Conservation (phyloP, 2,329 filamentous ascomycete species). For the Sphaceloma murrayae region DNA sequence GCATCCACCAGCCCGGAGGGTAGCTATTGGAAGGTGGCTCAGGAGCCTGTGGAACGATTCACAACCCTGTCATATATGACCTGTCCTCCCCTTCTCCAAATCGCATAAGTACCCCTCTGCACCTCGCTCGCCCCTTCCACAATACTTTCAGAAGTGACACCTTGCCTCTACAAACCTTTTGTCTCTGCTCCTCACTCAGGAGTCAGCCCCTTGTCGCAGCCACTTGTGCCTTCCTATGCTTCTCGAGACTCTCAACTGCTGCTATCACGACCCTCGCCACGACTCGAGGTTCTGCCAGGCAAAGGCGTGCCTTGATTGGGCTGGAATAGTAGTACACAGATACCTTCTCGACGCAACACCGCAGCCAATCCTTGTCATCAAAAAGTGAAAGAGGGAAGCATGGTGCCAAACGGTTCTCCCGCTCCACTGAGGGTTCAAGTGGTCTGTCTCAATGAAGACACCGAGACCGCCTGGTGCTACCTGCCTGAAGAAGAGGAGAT, state of each 20-base stretch:
- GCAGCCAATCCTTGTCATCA: neutral
- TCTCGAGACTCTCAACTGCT: neutral
- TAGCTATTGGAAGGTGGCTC: too few relatives aligned
- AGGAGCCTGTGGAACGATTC: too few relatives aligned
- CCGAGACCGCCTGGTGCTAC: conserved; percentile 16
- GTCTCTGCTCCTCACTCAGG: too few relatives aligned
- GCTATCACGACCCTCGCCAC: conserved; percentile 8
- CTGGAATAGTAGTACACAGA: too few relatives aligned
- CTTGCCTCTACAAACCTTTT: neutral
- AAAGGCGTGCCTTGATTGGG: conserved; percentile 8
- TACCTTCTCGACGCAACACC: too few relatives aligned
- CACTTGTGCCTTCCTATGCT: neutral
- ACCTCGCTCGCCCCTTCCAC: too few relatives aligned
- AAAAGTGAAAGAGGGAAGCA: neutral
- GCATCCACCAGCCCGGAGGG: too few relatives aligned
- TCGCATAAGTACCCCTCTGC: too few relatives aligned
- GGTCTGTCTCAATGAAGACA: conserved; percentile 12
- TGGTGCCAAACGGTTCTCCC: neutral
- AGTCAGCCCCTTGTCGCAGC: neutral
- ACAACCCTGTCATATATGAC: too few relatives aligned
- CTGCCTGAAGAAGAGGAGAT: conserved; percentile 33
- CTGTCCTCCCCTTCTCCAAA: too few relatives aligned
- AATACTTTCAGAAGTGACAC: too few relatives aligned
- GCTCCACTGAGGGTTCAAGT: conserved; percentile 11
- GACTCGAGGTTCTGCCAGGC: conserved; percentile 10